A percentile compares a stretch with the other conserved stretches of the same genome.
phyloP scores from a whole-genome alignment of 257 asterid species.

The Solanum ahanhuiri region DNA sequence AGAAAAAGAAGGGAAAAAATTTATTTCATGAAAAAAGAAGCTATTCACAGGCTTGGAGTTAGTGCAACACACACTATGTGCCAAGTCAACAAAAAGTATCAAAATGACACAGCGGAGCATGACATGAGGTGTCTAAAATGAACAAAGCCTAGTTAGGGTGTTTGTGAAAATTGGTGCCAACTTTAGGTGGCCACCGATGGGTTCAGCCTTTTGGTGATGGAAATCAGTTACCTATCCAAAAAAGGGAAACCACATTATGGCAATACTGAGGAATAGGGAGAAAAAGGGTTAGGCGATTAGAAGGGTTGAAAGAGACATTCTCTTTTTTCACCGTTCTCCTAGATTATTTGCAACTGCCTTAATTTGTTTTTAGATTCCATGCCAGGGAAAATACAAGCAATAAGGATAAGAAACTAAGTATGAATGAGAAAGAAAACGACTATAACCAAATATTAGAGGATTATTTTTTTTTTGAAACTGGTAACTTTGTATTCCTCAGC shows the following conservation, averaged over 20 bases:
- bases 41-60: not conserved
- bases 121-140: not conserved
- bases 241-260: not conserved
- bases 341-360: not conserved
- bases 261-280: not conserved
- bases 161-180: not conserved
- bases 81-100: not conserved
- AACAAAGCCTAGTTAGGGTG: not conserved
- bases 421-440: not conserved
- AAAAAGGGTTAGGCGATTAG: not conserved
- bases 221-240: not conserved
- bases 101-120: not conserved
- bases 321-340: not conserved
- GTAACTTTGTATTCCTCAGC: too few relatives aligned
- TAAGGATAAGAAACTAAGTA: not conserved
- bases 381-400: not conserved
- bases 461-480: too few relatives aligned
- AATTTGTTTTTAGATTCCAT: not conserved
- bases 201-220: not conserved
- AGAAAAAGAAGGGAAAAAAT: too few relatives aligned
- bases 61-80: not conserved
- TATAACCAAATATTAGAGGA: not conserved
- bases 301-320: not conserved
- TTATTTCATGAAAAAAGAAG: not conserved
- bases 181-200: not conserved